Base-by-base conservation (phyloP, 352 stramenopile genomes). In the Thalassiosira ordinaria region DNA sequence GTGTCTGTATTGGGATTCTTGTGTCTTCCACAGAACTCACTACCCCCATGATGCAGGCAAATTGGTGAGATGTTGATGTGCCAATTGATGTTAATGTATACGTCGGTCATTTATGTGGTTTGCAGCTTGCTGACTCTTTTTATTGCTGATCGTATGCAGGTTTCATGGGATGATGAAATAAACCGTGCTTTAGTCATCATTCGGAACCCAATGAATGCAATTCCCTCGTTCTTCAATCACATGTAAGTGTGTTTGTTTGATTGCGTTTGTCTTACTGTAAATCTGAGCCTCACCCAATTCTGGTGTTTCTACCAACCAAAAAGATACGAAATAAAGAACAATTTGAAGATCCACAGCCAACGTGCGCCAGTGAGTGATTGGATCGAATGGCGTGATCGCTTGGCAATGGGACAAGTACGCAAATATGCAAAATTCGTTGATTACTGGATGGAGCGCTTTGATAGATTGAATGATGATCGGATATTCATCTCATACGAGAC, bases 371-470 rank as follows among this genome's bases (percentile, higher is more conserved):
- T 86, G 8, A 56, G 63, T 41, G 68, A 67, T 26, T 86, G 79
- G 79, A 74, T 86, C 33, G 69, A 80, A 66, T 86, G 79, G 79
- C 57, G 79, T 44, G 69, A 86, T 74, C 27, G 60, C 14, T 74
- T 74, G 33, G 72, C 64, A 22, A 53, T 62, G 46, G 47, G n/a
- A 59, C 67, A 86, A 51, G 78, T 85, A 47, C 60, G 5, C 11
- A 75, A 75, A 65, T 75, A 60, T 51, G 68, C 33, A 11, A 69
- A 55, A 59, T 77, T 77, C 22, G 56, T 77, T 22, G 53, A 71
- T 63, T 85, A 85, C 52, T 85, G 78, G 78, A 85, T 85, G 78
- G 59, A 78, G 31, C 63, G 78, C 7, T 85, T 80, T 35, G n/a
- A 74, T 4, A 62, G 52, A n/a, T 37, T 72, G n/a, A 68, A 77